phyloP scores from a whole-genome alignment of 257 asterid genomes.

The Scutellaria baicalensis region DNA sequence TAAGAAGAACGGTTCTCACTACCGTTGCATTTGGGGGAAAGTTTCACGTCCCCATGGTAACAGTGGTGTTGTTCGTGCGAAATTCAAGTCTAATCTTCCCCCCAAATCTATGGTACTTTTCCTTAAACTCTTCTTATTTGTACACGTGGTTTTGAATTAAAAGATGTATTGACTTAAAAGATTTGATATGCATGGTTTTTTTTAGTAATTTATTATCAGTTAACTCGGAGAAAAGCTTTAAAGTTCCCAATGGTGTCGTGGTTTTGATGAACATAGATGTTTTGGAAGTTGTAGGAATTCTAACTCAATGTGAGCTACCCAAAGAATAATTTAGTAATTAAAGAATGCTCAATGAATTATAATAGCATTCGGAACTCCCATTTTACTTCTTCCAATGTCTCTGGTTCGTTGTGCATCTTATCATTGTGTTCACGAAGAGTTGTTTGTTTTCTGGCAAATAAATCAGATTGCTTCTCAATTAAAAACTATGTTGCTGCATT shows the following conservation, averaged over 20 bases:
- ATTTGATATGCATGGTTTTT: neutral
- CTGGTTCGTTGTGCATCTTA: neutral
- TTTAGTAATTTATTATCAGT: neutral
- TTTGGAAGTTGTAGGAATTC: neutral
- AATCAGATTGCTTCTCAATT: neutral
- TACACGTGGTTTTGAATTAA: neutral
- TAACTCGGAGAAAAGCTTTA: neutral
- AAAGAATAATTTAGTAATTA: neutral
- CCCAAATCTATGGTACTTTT: conserved; percentile 46
- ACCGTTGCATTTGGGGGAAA: conserved; percentile 70
- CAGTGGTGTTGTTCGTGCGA: conserved; percentile 69
- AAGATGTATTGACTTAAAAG: neutral
- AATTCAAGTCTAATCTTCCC: conserved; percentile 65
- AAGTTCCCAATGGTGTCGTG: neutral
- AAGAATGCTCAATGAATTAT: neutral
- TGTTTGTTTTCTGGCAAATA: neutral
- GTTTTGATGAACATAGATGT: neutral
- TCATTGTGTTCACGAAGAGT: neutral
- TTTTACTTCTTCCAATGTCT: neutral
- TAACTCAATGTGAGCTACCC: neutral
- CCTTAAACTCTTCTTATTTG: neutral
- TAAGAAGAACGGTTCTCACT: conserved; percentile 48
- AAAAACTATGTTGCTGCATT: neutral
- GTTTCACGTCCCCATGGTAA: conserved; percentile 62
- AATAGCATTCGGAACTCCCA: neutral